Evolutionary conservation across 1,284 basidiomycete species (phyloP).

Genomic region (Neotropicomus parvogracilis): DNA sequence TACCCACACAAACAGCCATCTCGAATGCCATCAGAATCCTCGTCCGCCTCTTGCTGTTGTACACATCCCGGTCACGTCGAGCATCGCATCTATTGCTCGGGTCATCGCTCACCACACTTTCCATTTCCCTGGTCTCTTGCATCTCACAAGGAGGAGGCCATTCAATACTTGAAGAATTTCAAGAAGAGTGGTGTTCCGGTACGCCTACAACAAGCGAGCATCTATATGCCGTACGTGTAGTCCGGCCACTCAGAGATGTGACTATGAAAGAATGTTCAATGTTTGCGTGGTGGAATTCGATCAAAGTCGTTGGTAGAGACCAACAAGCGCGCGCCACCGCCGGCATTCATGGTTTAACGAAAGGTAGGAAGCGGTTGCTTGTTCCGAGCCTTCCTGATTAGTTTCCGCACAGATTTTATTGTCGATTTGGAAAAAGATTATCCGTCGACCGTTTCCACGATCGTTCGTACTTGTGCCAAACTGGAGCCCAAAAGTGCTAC

Average conservation of each 20-base stretch:
- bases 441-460: constrained; percentile 86
- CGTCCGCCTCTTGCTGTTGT: constrained; percentile 64
- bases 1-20: constrained; percentile 77
- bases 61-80: constrained; percentile 54
- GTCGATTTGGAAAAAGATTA: constrained; percentile 77
- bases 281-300: constrained; percentile 70
- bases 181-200: constrained; percentile 56
- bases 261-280: constrained; percentile 79
- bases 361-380: constrained; percentile 46
- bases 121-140: constrained; percentile 71
- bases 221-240: constrained; percentile 42
- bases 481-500: constrained; percentile 65
- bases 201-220: not conserved
- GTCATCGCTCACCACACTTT: constrained; percentile 77
- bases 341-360: constrained; percentile 69
- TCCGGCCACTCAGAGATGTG: constrained; percentile 73
- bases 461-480: constrained; percentile 81
- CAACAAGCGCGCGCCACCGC: constrained; percentile 48
- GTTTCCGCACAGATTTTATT: constrained; percentile 66
- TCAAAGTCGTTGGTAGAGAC: constrained; percentile 52
- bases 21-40: constrained; percentile 61
- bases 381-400: constrained; percentile 2
- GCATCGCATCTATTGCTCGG: constrained; percentile 81
- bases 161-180: constrained; percentile 66
- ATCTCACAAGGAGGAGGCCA: constrained; percentile 82